Conservation (phyloP, 2,329 filamentous ascomycete genomes). For the Lecanoromycetidae sp. region DNA sequence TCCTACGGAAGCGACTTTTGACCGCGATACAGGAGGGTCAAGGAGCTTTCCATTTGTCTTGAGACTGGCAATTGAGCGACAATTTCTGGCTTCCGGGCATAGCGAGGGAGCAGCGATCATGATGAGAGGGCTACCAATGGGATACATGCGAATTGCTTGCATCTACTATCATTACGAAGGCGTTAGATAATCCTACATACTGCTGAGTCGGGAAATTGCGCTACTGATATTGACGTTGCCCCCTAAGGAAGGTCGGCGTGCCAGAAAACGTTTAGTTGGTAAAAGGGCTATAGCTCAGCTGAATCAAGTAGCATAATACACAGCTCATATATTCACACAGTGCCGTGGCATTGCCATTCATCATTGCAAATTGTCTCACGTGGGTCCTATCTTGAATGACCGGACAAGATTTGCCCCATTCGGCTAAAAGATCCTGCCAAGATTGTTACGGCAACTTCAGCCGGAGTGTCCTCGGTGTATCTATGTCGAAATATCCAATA, state of each 20-base stretch:
- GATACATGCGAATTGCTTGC: background rate
- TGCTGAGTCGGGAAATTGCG: constrained; percentile 5
- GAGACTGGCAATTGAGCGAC: too few relatives aligned
- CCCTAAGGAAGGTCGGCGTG: background rate
- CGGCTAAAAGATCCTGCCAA: too few relatives aligned
- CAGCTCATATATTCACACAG: background rate
- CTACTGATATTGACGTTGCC: constrained; percentile 1
- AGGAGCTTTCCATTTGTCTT: constrained; percentile 93
- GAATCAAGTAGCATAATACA: background rate
- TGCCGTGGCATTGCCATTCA: background rate
- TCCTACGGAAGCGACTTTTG: constrained; percentile 65
- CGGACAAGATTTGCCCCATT: background rate
- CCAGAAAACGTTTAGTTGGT: background rate
- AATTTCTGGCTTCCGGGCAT: constrained; percentile 7
- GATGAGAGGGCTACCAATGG: background rate
- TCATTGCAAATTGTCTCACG: background rate
- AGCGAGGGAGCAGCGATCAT: constrained; percentile 2
- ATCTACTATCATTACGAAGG: constrained; percentile 2
- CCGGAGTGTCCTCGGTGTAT: too few relatives aligned
- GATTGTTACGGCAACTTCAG: too few relatives aligned
- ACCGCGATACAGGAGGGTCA: constrained; percentile 91
- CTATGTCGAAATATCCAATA: too few relatives aligned
- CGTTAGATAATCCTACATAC: background rate
- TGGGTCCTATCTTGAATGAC: background rate
- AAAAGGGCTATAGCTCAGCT: background rate